Base-by-base conservation (phyloP, 31 red algal species). In the Asparagopsis taxiformis region DNA sequence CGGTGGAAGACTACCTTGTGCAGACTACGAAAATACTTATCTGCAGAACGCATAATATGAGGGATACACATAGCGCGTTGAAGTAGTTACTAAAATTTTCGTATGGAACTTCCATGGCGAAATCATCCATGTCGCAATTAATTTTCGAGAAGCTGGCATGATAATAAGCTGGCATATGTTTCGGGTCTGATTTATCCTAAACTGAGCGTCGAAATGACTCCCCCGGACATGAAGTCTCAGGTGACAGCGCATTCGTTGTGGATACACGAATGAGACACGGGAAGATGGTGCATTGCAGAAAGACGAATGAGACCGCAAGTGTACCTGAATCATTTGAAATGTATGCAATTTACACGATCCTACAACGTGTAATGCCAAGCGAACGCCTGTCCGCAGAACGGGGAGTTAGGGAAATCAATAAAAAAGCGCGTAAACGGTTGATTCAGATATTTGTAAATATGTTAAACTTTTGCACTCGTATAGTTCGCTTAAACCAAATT, bases 101-200 rank as follows among this genome's bases (percentile, higher is more conserved):
- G 60, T 36, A 4, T 65, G 26, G 16, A 65, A 65, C 4, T 29
- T 65, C 9, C 9, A 9, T 7, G 22, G 31, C 4, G 60, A 65
- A 36, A 3, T 65, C 5, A 65, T 65, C 34, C 60, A 65, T 65
- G 22, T 6, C 60, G 60, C 60, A 34, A n/a, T 65, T 4, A 65
- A 36, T 29, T 65, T 33, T 35, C 31, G 16, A 35, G 60, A 15
- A 34, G 41, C 6, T 46, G 41, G 41, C 6, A 65, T 65, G 21
- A 35, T n/a, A 10, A 3, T 32, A 36, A 65, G 31, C 28, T 65
- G 3, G 31, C 31, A 5, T 13, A 46, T 46, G 41, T 13, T 13
- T 46, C 41, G 41, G 41, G 41, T 6, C 13, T 46, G 13, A 46
- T 46, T 6, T 46, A 46, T 46, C 41, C 13, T 6, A 46, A 9